Percentiles rank a stretch among this genome's conserved stretches.
Evolutionary conservation across 78 protist species (phyloP).

Genomic region (Reticulomyxa filosa): DNA sequence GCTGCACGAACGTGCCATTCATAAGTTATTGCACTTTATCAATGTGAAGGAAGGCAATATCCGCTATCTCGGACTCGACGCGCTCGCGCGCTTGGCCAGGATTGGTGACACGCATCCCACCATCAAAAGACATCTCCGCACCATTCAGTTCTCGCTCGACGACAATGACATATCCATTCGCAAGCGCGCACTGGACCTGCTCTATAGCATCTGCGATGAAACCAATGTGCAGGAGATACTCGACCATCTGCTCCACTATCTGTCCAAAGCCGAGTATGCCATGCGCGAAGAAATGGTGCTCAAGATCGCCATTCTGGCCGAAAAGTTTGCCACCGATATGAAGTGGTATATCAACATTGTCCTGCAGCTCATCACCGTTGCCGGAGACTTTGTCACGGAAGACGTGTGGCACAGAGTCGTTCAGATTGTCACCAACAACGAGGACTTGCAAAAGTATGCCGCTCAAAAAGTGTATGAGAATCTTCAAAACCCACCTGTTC

Average conservation of each 20-base stretch:
- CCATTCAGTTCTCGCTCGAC: not conserved
- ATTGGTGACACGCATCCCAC: not conserved
- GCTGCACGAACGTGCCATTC: conserved; percentile 6
- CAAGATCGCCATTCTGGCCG: conserved; percentile 82
- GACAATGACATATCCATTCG: conserved; percentile 7
- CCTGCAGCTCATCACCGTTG: conserved; percentile 43
- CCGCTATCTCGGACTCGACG: conserved; percentile 66
- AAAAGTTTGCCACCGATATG: conserved; percentile 46
- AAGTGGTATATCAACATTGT: conserved; percentile 72
- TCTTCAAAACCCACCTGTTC: conserved; percentile 16
- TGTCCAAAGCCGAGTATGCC: not conserved
- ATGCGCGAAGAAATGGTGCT: conserved; percentile 15
- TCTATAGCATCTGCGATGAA: not conserved
- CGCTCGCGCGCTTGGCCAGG: conserved; percentile 26
- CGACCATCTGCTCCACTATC: not conserved
- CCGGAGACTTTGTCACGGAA: conserved; percentile 73
- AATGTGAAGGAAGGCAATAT: conserved; percentile 60
- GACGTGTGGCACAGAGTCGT: conserved; percentile 79
- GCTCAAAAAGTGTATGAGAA: conserved; percentile 44
- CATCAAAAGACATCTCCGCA: not conserved
- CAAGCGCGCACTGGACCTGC: conserved; percentile 10
- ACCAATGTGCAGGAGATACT: not conserved
- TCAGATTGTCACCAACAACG: conserved; percentile 58
- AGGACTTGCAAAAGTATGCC: conserved; percentile 64
- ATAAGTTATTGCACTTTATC: conserved; percentile 48